These are phyloP conservation scores for Endothia cerciana DNA, from an alignment of 2,329 filamentous ascomycete genomes.

Conservation along the genomic window DNA sequence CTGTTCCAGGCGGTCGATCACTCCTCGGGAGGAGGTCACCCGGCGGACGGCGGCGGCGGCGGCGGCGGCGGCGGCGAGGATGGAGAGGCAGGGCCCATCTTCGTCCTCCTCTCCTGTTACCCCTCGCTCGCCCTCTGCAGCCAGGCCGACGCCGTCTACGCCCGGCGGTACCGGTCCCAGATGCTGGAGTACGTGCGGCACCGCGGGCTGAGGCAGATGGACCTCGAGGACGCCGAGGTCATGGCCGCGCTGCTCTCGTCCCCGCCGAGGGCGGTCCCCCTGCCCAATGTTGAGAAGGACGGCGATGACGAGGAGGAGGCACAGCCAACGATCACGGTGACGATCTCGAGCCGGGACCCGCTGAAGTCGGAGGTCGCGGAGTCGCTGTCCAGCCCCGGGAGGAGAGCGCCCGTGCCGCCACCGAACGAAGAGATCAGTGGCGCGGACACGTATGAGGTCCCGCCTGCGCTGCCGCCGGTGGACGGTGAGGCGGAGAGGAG, in stretches of 20 bases:
- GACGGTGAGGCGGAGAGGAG: not conserved
- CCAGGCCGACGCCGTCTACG: constrained; percentile 26
- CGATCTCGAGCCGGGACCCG: constrained; percentile 21
- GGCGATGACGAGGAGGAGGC: not conserved
- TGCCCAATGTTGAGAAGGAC: not conserved
- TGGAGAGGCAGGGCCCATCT: constrained; percentile 2
- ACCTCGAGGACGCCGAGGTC: constrained; percentile 25
- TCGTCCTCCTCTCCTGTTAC: constrained; percentile 28
- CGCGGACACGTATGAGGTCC: constrained; percentile 15
- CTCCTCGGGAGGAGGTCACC: not conserved
- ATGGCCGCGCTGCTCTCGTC: constrained; percentile 22
- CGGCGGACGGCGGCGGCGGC: too few relatives aligned
- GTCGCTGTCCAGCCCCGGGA: constrained; percentile 19
- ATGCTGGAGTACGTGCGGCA: constrained; percentile 18
- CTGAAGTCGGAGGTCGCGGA: constrained; percentile 19
- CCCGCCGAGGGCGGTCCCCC: not conserved
- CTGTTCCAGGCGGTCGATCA: constrained; percentile 18
- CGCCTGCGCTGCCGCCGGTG: constrained; percentile 1
- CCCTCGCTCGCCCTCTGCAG: constrained; percentile 28
- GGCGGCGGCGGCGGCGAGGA: too few relatives aligned
- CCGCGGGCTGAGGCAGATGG: constrained; percentile 22
- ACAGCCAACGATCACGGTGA: constrained; percentile 11
- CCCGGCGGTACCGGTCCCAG: constrained; percentile 19
- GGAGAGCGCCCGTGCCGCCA: constrained; percentile 16
- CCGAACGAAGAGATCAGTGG: constrained; percentile 27